phyloP scores from a whole-genome alignment of 2,329 filamentous ascomycete genomes.

The Colletotrichum ledebouriae region DNA sequence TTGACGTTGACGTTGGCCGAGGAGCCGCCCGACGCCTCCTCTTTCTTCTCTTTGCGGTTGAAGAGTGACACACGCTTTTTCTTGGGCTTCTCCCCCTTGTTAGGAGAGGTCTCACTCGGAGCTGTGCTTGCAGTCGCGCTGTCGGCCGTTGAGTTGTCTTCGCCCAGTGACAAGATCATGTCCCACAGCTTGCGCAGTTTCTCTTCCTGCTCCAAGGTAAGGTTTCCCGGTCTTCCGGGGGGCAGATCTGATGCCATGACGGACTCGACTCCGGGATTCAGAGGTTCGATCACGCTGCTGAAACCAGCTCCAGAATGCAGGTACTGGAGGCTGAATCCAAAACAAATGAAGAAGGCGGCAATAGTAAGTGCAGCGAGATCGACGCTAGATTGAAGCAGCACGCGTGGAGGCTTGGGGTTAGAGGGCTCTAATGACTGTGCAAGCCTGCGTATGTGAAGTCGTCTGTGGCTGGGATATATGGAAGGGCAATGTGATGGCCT shows the following conservation, averaged over 20 bases:
- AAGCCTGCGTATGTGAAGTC: constrained; percentile 6
- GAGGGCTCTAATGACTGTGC: constrained; percentile 8
- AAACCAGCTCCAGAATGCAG: constrained; percentile 4
- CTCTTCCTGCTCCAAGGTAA: constrained; percentile 89
- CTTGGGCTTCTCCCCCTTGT: constrained; percentile 71
- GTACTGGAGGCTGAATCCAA: constrained; percentile 35
- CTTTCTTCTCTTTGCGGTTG: constrained; percentile 71
- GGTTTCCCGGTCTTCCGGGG: constrained; percentile 84
- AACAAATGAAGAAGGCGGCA: constrained; percentile 36
- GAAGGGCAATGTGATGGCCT: constrained; percentile 1
- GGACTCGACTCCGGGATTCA: too few species aligned
- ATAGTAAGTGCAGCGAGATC: constrained; percentile 32
- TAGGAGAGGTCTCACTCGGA: constrained; percentile 47
- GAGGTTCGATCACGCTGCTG: too few species aligned
- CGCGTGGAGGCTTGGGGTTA: constrained; percentile 12
- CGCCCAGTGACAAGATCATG: constrained; percentile 75
- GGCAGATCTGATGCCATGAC: constrained; percentile 60
- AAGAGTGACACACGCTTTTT: constrained; percentile 82
- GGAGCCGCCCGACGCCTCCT: constrained; percentile 52
- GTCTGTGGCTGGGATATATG: constrained; percentile 17
- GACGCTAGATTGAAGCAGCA: constrained; percentile 38
- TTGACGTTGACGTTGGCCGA: constrained; percentile 53
- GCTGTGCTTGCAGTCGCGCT: constrained; percentile 46
- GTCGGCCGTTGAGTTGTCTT: constrained; percentile 46
- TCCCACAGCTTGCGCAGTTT: constrained; percentile 92